phyloP scores from a whole-genome alignment of 2,329 filamentous ascomycete species.

The Sporothrix protearum region DNA sequence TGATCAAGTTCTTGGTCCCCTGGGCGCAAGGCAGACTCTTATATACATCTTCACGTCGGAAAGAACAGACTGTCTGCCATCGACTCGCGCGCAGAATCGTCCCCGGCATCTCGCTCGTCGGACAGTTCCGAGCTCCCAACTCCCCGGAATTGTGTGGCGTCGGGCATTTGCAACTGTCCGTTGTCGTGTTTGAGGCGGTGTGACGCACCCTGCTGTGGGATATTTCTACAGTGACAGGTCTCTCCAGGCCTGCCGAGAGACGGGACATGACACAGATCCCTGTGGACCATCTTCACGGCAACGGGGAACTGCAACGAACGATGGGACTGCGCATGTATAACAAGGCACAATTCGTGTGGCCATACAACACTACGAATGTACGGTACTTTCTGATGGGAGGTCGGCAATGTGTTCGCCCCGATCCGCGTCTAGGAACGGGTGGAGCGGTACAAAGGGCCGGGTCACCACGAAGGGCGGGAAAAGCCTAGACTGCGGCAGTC shows the following conservation, averaged over 20 bases:
- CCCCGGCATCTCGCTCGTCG: neutral
- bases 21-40: too few species aligned
- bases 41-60: too few species aligned
- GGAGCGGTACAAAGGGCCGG: too few species aligned
- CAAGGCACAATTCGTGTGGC: too few species aligned
- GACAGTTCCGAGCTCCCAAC: neutral
- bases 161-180: neutral
- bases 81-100: too few species aligned
- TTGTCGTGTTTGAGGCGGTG: neutral
- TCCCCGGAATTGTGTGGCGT: neutral
- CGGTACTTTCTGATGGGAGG: neutral
- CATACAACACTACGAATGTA: neutral
- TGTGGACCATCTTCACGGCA: too few species aligned
- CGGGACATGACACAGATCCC: too few species aligned
- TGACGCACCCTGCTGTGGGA: neutral
- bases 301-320: neutral
- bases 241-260: neutral
- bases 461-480: neutral
- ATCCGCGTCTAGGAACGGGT: neutral
- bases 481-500: neutral
- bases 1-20: too few species aligned
- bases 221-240: neutral
- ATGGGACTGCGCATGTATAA: too few species aligned
- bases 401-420: neutral
- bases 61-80: too few species aligned